Evolutionary conservation across 2,329 filamentous ascomycete species (phyloP).

Genomic region (Neodidymelliopsis sp.): DNA sequence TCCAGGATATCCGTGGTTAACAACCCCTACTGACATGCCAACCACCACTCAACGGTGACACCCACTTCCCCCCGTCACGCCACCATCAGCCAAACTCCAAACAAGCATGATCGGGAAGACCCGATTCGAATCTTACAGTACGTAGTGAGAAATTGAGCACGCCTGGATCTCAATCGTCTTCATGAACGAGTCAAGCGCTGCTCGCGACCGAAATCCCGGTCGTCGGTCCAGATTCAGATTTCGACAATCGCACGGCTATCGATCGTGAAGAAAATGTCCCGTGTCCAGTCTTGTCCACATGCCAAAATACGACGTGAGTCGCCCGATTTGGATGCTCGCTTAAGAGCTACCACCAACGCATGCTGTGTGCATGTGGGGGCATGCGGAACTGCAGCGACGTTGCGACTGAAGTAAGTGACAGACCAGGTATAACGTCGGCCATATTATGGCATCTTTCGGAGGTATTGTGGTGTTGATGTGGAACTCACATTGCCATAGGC

Average conservation of each 20-base stretch:
- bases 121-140: background rate
- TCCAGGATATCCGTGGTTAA: conserved; percentile 4
- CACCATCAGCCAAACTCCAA: conserved; percentile 4
- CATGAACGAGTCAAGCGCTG: conserved; percentile 12
- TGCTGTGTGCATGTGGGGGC: conserved; percentile 10
- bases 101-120: background rate
- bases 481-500: background rate
- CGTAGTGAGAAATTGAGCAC: background rate
- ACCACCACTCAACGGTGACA: conserved; percentile 4
- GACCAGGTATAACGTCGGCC: conserved; percentile 4
- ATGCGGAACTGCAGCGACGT: conserved; percentile 11
- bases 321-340: conserved; percentile 12
- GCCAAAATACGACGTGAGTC: conserved; percentile 3
- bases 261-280: conserved; percentile 11
- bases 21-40: conserved; percentile 11
- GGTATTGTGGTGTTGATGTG: conserved; percentile 1
- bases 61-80: conserved; percentile 11
- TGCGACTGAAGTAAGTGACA: conserved; percentile 11
- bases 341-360: conserved; percentile 1
- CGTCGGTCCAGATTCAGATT: conserved; percentile 21
- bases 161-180: background rate
- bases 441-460: conserved; percentile 3
- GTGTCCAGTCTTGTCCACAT: background rate
- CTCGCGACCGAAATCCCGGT: conserved; percentile 20
- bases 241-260: conserved; percentile 19